Conservation (phyloP, 352 stramenopile genomes). For the Achlya hypogyna region DNA sequence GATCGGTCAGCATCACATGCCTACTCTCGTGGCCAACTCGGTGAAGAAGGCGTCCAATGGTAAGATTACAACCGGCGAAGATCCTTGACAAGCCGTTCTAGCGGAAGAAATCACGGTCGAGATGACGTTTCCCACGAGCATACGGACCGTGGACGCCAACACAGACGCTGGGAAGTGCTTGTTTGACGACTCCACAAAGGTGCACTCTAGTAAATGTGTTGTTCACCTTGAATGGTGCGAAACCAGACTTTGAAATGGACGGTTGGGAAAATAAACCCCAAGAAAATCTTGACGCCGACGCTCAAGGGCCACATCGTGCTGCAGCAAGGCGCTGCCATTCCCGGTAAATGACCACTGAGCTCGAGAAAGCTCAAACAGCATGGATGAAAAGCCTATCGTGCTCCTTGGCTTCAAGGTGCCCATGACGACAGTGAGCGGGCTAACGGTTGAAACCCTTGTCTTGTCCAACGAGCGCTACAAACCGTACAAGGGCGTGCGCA, state of each 20-base stretch:
- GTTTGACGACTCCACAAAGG: constrained; percentile 90
- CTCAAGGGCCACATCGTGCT: constrained; percentile 90
- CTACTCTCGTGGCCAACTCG: constrained; percentile 66
- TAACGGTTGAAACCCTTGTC: constrained; percentile 92
- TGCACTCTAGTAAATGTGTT: not conserved
- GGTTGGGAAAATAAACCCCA: constrained; percentile 86
- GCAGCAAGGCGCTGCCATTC: constrained; percentile 67
- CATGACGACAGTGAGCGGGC: constrained; percentile 91
- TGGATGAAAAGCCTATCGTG: constrained; percentile 91
- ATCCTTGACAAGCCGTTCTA: not conserved
- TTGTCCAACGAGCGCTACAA: constrained; percentile 96
- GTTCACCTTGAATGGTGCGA: not conserved
- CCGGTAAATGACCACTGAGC: constrained; percentile 3
- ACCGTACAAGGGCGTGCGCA: constrained; percentile 97
- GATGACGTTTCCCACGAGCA: constrained; percentile 95
- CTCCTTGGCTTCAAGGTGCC: constrained; percentile 94
- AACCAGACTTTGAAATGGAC: constrained; percentile 88
- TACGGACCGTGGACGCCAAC: constrained; percentile 91
- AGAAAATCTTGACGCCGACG: constrained; percentile 77
- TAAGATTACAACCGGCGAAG: not conserved
- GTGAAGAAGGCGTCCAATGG: constrained; percentile 56
- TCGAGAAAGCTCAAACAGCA: not conserved
- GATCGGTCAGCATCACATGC: constrained; percentile 64
- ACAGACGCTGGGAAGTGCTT: constrained; percentile 88
- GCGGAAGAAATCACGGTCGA: constrained; percentile 90